Base-by-base conservation (phyloP, 495 filamentous ascomycete genomes). In the Staphylotrichum longicolle region DNA sequence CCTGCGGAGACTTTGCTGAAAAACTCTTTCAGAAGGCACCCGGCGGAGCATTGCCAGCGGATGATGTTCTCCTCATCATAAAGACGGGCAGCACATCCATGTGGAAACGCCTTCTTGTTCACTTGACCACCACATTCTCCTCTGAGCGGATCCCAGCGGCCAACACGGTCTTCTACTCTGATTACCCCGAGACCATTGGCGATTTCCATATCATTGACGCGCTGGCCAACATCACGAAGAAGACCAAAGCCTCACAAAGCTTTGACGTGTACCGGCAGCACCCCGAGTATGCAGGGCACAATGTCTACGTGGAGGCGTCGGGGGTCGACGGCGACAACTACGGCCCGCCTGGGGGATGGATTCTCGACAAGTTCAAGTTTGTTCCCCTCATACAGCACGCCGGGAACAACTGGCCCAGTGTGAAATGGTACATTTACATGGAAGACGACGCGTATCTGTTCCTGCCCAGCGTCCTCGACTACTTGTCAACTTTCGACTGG, bases 391-490 rank as follows among this genome's bases (percentile, higher is more conserved):
- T 62, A 5, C 20, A 56, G 27, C 60, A 62, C 41, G 60, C 60
- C 27, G 60, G 60, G 5, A 51, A 34, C 5, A 62, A 62, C 54
- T 51, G 47, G 32, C 53, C 53, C 15, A 30, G 52, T 4, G 60
- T 39, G n/a, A 62, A 62, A 32, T 62, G 60, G 60, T 62, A 62
- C n/a, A 57, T 62, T 33, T 62, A 62, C 60, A 57, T 57, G 60
- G 60, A 62, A 44, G 60, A 62, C n/a, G 60, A 62, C 39, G 41
- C 60, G 12, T 62, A 57, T 7, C 53, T 62, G 20, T 62, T 62
- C n/a, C 46, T 62, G 32, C 45, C 52, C 20, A 62, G 49, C 46
- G 37, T 62, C 30, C 45, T 62, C 9, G 15, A 14, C 2, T 62
- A 62, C n/a, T 53, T 62, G 11, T 50, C 52, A 14, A 20, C 32